These are phyloP conservation scores for Starmera pachycereana DNA, from an alignment of 805 yeast genomes.

Conservation along the genomic window DNA sequence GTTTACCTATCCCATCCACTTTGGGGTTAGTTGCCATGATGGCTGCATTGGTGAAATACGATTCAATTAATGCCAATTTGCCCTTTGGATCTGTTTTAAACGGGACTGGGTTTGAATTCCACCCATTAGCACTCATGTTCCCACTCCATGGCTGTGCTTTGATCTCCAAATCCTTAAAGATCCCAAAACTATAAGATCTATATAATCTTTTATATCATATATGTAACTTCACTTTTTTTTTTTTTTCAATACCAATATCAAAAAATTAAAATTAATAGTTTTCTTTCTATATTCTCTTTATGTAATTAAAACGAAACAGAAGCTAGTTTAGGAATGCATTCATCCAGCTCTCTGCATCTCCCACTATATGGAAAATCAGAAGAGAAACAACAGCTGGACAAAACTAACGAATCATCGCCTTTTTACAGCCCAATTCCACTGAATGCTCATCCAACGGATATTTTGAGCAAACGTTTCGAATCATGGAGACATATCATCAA, in stretches of 20 bases:
- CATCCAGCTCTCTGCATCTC: background rate
- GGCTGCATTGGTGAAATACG: conserved; percentile 54
- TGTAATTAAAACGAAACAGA: too few relatives aligned
- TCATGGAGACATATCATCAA: conserved; percentile 80
- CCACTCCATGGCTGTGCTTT: conserved; percentile 79
- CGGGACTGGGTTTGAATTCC: conserved; percentile 60
- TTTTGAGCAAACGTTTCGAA: conserved; percentile 69
- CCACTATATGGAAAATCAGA: background rate
- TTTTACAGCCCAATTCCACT: conserved; percentile 41
- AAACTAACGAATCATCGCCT: conserved; percentile 20
- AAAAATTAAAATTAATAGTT: too few relatives aligned
- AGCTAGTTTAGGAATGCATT: too few relatives aligned
- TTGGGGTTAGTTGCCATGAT: conserved; percentile 62
- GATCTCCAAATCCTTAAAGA: conserved; percentile 82
- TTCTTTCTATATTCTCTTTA: too few relatives aligned
- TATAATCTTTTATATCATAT: too few relatives aligned
- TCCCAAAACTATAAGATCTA: conserved; percentile 61
- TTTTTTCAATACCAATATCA: too few relatives aligned
- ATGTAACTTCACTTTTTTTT: too few relatives aligned
- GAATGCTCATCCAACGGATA: conserved; percentile 71
- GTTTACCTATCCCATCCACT: conserved; percentile 91
- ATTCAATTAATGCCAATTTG: conserved; percentile 36
- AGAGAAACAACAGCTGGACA: background rate
- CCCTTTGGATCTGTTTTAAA: conserved; percentile 57
- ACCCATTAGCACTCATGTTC: conserved; percentile 56